A percentile compares a stretch with the other conserved stretches of the same genome.
Evolutionary conservation across 352 stramenopile genomes (phyloP).

Genomic region (Pythium coloratum): DNA sequence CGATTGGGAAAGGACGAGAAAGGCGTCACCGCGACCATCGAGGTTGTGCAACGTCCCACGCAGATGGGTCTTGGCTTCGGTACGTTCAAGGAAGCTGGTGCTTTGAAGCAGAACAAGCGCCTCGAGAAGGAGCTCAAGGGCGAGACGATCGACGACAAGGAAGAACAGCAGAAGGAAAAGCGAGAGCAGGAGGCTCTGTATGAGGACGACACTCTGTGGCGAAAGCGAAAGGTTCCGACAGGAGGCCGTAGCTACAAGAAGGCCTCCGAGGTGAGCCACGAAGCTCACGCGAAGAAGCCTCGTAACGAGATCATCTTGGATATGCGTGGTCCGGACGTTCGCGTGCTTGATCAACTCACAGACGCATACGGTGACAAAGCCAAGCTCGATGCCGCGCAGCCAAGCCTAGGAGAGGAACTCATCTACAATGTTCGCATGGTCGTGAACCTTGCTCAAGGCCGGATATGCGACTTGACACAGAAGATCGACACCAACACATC

Average conservation of each 20-base stretch:
- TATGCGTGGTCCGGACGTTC: slow-evolving; percentile 85
- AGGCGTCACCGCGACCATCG: slow-evolving; percentile 91
- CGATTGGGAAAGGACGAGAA: slow-evolving; percentile 92
- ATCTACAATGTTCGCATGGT: slow-evolving; percentile 91
- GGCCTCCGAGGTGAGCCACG: slow-evolving; percentile 63
- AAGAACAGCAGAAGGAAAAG: slow-evolving; percentile 35
- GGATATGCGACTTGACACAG: slow-evolving; percentile 76
- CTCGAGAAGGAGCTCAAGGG: slow-evolving; percentile 91
- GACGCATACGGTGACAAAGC: slow-evolving; percentile 59
- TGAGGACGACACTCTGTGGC: slow-evolving; percentile 81
- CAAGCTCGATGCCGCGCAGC: slow-evolving; percentile 43
- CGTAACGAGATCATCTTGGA: slow-evolving; percentile 80
- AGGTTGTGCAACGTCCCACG: slow-evolving; percentile 92
- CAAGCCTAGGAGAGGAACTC: slow-evolving; percentile 88
- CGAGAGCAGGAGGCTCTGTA: slow-evolving; percentile 29
- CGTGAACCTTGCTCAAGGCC: slow-evolving; percentile 78
- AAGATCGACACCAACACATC: slow-evolving; percentile 58
- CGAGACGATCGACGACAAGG: slow-evolving; percentile 54
- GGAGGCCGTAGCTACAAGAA: slow-evolving; percentile 60
- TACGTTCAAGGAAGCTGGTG: slow-evolving; percentile 92
- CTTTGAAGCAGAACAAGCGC: slow-evolving; percentile 90
- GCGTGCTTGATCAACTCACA: slow-evolving; percentile 65
- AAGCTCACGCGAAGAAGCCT: slow-evolving; percentile 46
- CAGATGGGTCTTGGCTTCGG: slow-evolving; percentile 94
- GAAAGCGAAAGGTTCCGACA: slow-evolving; percentile 60